phyloP scores from a whole-genome alignment of 2,329 filamentous ascomycete genomes.

The Tolypocladium amazonense region DNA sequence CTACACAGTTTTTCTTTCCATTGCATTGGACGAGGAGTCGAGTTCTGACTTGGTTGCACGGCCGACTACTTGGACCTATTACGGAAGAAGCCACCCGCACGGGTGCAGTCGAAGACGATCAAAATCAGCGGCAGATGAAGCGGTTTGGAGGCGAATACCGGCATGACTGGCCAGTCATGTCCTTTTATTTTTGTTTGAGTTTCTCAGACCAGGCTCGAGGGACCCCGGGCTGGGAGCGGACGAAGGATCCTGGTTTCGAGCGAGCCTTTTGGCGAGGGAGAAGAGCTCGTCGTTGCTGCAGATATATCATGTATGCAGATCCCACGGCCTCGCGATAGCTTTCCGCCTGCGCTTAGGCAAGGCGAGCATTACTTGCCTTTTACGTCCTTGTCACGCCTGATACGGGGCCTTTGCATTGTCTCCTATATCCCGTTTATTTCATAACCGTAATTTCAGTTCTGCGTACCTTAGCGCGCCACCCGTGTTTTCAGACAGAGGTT shows the following conservation, averaged over 20 bases:
- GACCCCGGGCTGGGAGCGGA: neutral
- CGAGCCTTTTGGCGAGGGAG: neutral
- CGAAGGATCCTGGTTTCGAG: neutral
- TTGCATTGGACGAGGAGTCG: constrained; percentile 29
- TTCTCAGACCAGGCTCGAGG: neutral
- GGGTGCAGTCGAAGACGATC: neutral
- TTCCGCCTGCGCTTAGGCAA: neutral
- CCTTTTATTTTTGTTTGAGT: constrained; percentile 7
- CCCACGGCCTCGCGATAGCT: neutral
- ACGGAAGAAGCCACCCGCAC: neutral
- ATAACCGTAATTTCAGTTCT: constrained; percentile 10
- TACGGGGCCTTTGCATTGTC: constrained; percentile 5
- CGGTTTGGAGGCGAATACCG: constrained; percentile 4
- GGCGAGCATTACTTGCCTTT: neutral
- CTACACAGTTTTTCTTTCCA: constrained; percentile 14
- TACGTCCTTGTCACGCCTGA: constrained; percentile 3
- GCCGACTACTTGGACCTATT: constrained; percentile 9
- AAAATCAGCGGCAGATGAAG: constrained; percentile 1
- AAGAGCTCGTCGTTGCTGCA: constrained; percentile 3
- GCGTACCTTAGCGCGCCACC: neutral
- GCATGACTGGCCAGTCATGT: constrained; percentile 1
- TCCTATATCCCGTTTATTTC: constrained; percentile 9
- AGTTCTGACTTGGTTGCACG: constrained; percentile 22
- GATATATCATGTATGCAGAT: constrained; percentile 6
- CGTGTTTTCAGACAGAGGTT: too few relatives aligned